Percentiles rank a stretch among this genome's conserved stretches.
Evolutionary conservation across 768 basidiomycete genomes (phyloP).

Genomic region (Lactifluus subvellereus): DNA sequence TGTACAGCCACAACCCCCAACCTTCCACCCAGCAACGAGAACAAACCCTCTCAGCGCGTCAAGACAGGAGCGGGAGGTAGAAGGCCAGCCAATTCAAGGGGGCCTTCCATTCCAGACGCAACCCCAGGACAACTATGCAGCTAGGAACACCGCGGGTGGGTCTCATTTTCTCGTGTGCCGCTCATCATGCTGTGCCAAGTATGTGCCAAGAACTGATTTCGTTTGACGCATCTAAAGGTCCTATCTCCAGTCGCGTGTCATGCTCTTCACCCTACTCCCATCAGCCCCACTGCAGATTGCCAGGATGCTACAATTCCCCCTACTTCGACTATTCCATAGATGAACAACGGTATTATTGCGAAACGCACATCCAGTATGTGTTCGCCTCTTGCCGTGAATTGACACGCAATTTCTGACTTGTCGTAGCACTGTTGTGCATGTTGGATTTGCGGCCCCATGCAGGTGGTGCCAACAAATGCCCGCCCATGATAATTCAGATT

Average conservation of each 20-base stretch:
- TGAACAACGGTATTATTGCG: constrained; percentile 7
- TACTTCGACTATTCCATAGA: not conserved
- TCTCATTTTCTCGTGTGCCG: not conserved
- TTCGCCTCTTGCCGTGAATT: not conserved
- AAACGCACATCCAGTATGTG: not conserved
- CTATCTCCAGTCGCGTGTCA: no score
- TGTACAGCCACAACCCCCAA: not conserved
- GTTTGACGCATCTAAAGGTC: not conserved
- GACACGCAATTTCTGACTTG: not conserved
- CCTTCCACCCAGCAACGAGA: no score
- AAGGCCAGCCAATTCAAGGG: no score
- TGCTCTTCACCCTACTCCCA: not conserved
- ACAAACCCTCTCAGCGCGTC: no score
- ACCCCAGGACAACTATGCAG: not conserved
- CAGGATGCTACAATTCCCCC: not conserved
- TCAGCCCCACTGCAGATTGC: not conserved
- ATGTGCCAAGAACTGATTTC: not conserved
- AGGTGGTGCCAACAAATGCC: not conserved
- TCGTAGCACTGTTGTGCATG: not conserved
- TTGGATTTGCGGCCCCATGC: not conserved
- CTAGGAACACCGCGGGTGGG: not conserved
- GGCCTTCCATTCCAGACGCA: no score
- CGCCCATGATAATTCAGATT: not conserved
- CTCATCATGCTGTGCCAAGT: not conserved
- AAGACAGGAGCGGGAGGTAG: not conserved